Evolutionary conservation across 148 eudicot species (phyloP), one percentile per base, ranked within the genome.

Genomic region (Amaranthus hypochondriacus): DNA sequence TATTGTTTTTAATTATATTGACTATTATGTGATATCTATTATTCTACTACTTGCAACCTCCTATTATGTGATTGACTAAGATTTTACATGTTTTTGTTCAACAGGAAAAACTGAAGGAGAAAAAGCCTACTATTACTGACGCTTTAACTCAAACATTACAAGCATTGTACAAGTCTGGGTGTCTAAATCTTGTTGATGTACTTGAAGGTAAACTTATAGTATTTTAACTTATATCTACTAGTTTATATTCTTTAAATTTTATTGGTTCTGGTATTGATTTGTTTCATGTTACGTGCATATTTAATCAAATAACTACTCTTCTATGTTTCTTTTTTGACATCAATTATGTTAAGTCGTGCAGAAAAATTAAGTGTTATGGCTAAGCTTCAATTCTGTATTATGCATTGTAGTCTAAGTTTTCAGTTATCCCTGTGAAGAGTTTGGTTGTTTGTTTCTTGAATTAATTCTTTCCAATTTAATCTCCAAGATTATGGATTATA

Each of bases 71-170:
- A 15, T 51, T 72, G 50, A 10, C 72, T 58, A 51, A 28, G 7
- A 58, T 70, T 5, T 64, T 56, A 70, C 73, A 42, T 59, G 42
- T 62, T 72, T 18, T 48, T 69, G 62, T 62, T 56, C 52, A 44
- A 78, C 78, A 96, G 99, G 99, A 96, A 92, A 96, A 96, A 86
- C 77, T 96, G 76, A 96, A 96, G 82, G 99, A 96, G 88, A 96
- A 96, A 80, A 96, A 90, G 79, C 97, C 97, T 73, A 75, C 97
- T 42, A 56, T 86, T 73, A 81, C 88, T 2, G 99, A 96, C 57
- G 91, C 97, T 66, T 92, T 96, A 50, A 77, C 85, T 52, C 96
- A 92, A 82, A 96, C 97, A 57, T 93, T 96, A 62, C 99, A 96
- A 82, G 91, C 96, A 69, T 87, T 96, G 88, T 83, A 92, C 85